These are phyloP conservation scores for Chalara sp. DNA, from an alignment of 2,329 filamentous ascomycete genomes.

Conservation along the genomic window DNA sequence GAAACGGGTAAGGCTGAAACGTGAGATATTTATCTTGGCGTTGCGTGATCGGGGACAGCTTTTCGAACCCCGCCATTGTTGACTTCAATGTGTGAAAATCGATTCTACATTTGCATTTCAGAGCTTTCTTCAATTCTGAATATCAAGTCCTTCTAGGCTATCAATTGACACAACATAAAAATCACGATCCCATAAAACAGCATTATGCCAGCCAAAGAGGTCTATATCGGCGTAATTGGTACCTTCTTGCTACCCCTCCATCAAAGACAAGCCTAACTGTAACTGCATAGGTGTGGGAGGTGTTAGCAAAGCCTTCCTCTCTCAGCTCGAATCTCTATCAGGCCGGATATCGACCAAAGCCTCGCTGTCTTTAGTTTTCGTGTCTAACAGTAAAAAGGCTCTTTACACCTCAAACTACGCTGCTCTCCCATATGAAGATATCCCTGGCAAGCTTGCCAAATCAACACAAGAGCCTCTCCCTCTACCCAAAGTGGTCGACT, in stretches of 20 bases:
- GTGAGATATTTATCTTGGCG: too few species aligned
- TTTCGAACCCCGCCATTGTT: too few species aligned
- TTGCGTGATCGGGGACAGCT: too few species aligned
- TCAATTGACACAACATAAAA: neutral
- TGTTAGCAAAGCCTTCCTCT: constrained; percentile 85
- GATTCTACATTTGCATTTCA: too few species aligned
- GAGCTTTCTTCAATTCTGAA: too few species aligned
- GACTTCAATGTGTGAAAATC: too few species aligned
- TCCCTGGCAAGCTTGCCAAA: constrained; percentile 55
- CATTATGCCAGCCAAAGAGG: constrained; percentile 26
- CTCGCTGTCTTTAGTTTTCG: constrained; percentile 69
- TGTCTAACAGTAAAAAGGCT: constrained; percentile 79
- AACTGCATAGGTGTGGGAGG: constrained; percentile 69
- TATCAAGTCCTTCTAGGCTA: too few species aligned
- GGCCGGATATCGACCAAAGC: constrained; percentile 51
- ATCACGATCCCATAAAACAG: too few species aligned
- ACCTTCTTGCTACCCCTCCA: constrained; percentile 10
- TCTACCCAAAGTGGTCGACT: constrained; percentile 66
- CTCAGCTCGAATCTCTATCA: constrained; percentile 66
- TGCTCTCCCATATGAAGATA: constrained; percentile 53
- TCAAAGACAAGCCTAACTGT: constrained; percentile 13
- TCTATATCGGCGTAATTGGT: constrained; percentile 40
- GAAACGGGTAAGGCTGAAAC: too few species aligned
- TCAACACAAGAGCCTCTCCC: constrained; percentile 59
- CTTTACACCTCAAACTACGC: constrained; percentile 70